phyloP scores from a whole-genome alignment of 352 stramenopile species.

The Globisporangium paroecandrum region DNA sequence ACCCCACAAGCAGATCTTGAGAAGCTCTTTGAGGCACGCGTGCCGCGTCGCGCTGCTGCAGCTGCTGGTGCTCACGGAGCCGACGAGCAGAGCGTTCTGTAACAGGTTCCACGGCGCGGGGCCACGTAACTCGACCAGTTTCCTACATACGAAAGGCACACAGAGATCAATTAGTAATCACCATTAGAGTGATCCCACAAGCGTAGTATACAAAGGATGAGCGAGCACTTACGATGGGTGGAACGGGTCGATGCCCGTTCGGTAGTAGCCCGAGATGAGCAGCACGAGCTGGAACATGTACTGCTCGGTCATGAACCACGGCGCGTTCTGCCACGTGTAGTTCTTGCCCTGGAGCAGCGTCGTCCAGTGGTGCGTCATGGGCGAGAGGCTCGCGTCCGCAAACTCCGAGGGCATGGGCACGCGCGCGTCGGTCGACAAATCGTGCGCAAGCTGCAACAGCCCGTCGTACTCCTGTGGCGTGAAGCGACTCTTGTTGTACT shows the following conservation, averaged over 20 bases:
- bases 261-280: conserved; percentile 60
- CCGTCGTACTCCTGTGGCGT: conserved; percentile 27
- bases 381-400: conserved; percentile 31
- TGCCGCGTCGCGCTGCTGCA: conserved; percentile 26
- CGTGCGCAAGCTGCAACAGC: conserved; percentile 40
- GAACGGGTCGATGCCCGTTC: conserved; percentile 60
- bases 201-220: not conserved
- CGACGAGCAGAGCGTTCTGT: conserved; percentile 44
- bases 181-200: not conserved
- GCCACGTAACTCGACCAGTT: conserved; percentile 51
- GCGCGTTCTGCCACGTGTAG: conserved; percentile 71
- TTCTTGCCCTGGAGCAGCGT: conserved; percentile 31
- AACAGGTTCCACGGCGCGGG: conserved; percentile 53
- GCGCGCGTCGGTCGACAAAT: conserved; percentile 36
- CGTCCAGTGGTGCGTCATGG: conserved; percentile 46
- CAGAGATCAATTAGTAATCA: not conserved
- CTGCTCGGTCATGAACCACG: conserved; percentile 72
- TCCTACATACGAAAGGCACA: conserved; percentile 25
- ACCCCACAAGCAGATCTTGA: conserved; percentile 75
- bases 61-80: conserved; percentile 11
- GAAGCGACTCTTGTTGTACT: conserved; percentile 43
- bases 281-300: conserved; percentile 76
- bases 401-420: conserved; percentile 49
- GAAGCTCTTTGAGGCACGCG: conserved; percentile 42
- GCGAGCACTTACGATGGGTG: conserved; percentile 32